Base-by-base conservation (phyloP, 163 green algal genomes). In the Chlorella variabilis region DNA sequence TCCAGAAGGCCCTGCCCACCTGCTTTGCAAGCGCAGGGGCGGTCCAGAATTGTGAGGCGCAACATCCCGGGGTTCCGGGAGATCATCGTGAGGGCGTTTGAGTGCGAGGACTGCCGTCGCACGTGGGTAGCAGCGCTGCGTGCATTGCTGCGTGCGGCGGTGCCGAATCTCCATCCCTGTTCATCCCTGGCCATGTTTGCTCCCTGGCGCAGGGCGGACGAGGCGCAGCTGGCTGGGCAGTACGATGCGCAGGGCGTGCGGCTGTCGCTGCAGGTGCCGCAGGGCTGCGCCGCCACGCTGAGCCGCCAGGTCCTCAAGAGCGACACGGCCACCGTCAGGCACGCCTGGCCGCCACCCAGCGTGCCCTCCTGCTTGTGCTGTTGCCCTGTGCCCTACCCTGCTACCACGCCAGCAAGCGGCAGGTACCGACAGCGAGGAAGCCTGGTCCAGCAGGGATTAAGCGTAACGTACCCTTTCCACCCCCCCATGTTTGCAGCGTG, bases 301-400 rank as follows among this genome's bases (percentile, higher is more conserved):
- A 51, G 42, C 31, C 42, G 85, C 39, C 91, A 93, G 68, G 83
- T 95, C 21, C 89, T 95, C 27, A 95, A 95, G 71, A 85, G 85
- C 13, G 91, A 95, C 74, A 75, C 51, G 4, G 91, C 91, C 18
- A 91, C 86, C 4, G 76, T 91, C 27, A 82, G 78, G 78, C 75
- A 41, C 4, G 63, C 41, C 15, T n/a, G n/a, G n/a, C n/a, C n/a
- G n/a, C n/a, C n/a, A n/a, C n/a, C n/a, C n/a, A 54, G 45, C 11
- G 15, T 54, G 11, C 45, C 45, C 11, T 54, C 45, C 45, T 56
- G 36, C 36, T 31, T 54, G 38, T 75, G 33, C 54, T 29, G 54
- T 29, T 63, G 54, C 45, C 34, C 6, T 21, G 9, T 41, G 31
- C n/a, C 29, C 62, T 25, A 41, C 29, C 13, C 11, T 29, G 5